These are phyloP conservation scores for Fusarium transvaalense DNA, from an alignment of 2,329 filamentous ascomycete species.

Conservation along the genomic window DNA sequence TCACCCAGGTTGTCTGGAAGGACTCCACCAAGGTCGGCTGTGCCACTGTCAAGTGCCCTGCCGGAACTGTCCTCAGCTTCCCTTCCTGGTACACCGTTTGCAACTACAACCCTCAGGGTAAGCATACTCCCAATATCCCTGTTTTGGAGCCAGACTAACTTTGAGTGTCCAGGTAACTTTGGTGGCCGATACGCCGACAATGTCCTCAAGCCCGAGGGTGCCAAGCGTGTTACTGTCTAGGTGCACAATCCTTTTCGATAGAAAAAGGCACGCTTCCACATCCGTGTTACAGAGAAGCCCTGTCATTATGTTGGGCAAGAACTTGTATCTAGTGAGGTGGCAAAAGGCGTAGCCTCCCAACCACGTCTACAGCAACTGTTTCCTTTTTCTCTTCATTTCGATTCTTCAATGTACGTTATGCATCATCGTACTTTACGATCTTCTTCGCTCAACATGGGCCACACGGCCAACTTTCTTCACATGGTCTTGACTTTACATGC, in stretches of 20 bases:
- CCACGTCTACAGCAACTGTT: slow-evolving; percentile 37
- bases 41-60: slow-evolving; percentile 78
- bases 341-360: slow-evolving; percentile 26
- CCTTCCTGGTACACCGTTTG: slow-evolving; percentile 84
- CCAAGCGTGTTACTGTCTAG: slow-evolving; percentile 47
- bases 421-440: slow-evolving; percentile 52
- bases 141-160: slow-evolving; percentile 1
- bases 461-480: slow-evolving; percentile 41
- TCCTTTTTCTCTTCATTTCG: slow-evolving; percentile 47
- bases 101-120: slow-evolving; percentile 85
- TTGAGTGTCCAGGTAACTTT: slow-evolving; percentile 61
- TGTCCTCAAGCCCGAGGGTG: slow-evolving; percentile 57
- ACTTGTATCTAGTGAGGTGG: slow-evolving; percentile 32
- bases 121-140: slow-evolving; percentile 48
- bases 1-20: slow-evolving; percentile 61
- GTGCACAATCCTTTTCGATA: slow-evolving; percentile 8
- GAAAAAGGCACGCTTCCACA: slow-evolving; percentile 27
- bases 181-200: slow-evolving; percentile 64
- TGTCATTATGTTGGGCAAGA: slow-evolving; percentile 30
- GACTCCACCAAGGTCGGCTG: slow-evolving; percentile 55
- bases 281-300: slow-evolving; percentile 15
- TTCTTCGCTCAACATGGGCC: slow-evolving; percentile 47
- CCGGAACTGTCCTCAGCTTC: slow-evolving; percentile 62
- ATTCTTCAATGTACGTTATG: slow-evolving; percentile 55
- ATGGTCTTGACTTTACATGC: slow-evolving; percentile 40